Conservation (phyloP, 2,329 filamentous ascomycete species). For the Fusarium miscanthi region DNA sequence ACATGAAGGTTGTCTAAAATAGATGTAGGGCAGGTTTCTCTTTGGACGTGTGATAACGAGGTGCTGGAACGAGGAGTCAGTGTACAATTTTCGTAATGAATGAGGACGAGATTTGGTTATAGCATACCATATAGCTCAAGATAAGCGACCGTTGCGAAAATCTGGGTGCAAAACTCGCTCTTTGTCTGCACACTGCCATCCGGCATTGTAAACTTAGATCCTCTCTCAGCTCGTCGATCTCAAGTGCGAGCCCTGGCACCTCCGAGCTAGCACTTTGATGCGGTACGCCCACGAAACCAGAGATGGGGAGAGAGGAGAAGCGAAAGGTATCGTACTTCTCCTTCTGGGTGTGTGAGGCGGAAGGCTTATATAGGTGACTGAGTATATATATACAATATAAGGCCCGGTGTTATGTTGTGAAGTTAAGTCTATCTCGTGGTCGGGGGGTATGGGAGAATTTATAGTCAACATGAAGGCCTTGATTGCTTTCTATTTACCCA, state of each 20-base stretch:
- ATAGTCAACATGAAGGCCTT: neutral
- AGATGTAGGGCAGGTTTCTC: no score
- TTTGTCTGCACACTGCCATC: no score
- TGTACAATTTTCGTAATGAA: neutral
- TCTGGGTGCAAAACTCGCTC: no score
- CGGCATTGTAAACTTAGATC: no score
- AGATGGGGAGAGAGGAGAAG: neutral
- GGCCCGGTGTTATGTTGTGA: neutral
- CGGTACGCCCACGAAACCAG: no score
- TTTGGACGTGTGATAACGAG: no score
- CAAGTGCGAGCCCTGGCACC: no score
- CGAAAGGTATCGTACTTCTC: neutral
- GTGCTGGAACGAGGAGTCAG: neutral
- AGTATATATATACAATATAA: neutral
- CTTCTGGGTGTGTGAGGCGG: fast-evolving
- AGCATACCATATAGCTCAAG: neutral
- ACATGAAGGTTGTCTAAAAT: no score
- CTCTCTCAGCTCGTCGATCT: no score
- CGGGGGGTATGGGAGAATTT: neutral
- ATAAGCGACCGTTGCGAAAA: neutral
- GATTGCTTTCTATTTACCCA: neutral
- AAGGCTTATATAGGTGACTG: fast-evolving
- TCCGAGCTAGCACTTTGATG: neutral
- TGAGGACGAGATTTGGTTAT: neutral
- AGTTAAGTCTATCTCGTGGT: neutral